These are phyloP conservation scores for Gentiana straminea DNA, from an alignment of 257 asterid species.

Conservation along the genomic window DNA sequence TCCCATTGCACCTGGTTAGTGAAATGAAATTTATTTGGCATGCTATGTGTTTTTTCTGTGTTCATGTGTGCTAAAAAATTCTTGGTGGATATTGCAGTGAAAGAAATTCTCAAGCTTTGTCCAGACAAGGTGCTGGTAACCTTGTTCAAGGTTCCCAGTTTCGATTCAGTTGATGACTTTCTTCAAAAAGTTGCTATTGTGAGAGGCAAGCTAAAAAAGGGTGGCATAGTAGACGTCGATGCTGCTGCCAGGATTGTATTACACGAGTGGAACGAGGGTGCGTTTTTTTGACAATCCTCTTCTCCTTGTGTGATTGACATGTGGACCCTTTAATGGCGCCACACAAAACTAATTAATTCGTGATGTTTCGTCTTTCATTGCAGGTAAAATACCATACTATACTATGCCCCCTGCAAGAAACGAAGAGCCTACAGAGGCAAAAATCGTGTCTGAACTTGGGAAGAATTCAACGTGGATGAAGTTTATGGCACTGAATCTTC, in stretches of 20 bases:
- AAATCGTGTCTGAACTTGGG: slow-evolving; percentile 63
- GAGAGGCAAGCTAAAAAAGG: slow-evolving; percentile 86
- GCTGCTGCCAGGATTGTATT: slow-evolving; percentile 87
- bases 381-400: slow-evolving; percentile 97
- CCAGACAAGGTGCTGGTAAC: slow-evolving; percentile 54
- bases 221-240: slow-evolving; percentile 71
- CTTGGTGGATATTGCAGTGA: slow-evolving; percentile 37
- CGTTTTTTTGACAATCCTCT: slow-evolving; percentile 1
- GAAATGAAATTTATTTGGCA: not conserved
- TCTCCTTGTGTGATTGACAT: not conserved
- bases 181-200: slow-evolving; percentile 78
- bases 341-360: not conserved
- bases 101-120: slow-evolving; percentile 85
- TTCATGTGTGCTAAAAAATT: not conserved
- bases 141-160: slow-evolving; percentile 63
- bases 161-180: slow-evolving; percentile 75
- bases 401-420: slow-evolving; percentile 81
- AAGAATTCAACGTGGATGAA: slow-evolving; percentile 77
- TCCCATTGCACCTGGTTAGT: slow-evolving; percentile 71
- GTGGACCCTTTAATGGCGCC: not conserved
- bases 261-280: slow-evolving; percentile 97
- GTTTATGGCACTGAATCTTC: slow-evolving; percentile 77
- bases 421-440: slow-evolving; percentile 55
- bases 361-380: slow-evolving; percentile 1
- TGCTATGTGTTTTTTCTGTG: not conserved